These are phyloP conservation scores for Antrodiella citrinella DNA, from an alignment of 768 basidiomycete genomes.

Conservation along the genomic window DNA sequence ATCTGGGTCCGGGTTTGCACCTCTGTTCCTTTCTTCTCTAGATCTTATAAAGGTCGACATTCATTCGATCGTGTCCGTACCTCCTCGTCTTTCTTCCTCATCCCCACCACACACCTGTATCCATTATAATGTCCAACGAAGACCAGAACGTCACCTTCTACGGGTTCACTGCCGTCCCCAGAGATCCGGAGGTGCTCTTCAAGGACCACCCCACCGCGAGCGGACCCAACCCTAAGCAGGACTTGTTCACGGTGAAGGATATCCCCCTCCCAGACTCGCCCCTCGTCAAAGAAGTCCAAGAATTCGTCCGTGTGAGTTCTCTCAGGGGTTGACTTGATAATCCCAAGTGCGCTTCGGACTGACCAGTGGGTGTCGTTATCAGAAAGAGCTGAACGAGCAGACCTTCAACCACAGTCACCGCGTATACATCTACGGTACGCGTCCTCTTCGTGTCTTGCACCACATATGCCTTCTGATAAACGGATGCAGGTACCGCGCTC, in stretches of 20 bases:
- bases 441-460: not conserved
- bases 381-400: slow-evolving; percentile 36
- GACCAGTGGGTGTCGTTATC: slow-evolving; percentile 5
- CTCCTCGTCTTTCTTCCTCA: too few species aligned
- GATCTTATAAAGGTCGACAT: too few species aligned
- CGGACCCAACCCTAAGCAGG: slow-evolving; percentile 34
- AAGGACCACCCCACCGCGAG: slow-evolving; percentile 35
- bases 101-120: too few species aligned
- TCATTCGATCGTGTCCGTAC: too few species aligned
- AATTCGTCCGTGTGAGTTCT: slow-evolving; percentile 29
- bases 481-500: slow-evolving; percentile 36
- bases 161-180: slow-evolving; percentile 40
- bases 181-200: slow-evolving; percentile 42
- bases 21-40: too few species aligned
- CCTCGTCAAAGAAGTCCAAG: slow-evolving; percentile 30
- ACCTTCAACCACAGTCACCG: slow-evolving; percentile 44
- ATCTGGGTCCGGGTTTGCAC: too few species aligned
- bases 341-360: not conserved
- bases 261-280: slow-evolving; percentile 36
- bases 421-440: slow-evolving; percentile 42
- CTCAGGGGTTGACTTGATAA: not conserved
- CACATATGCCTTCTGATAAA: not conserved
- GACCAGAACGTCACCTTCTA: slow-evolving; percentile 24
- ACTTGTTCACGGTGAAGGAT: slow-evolving; percentile 29
- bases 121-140: too few species aligned